A percentile compares a stretch with the other conserved stretches of the same genome.
Conservation (phyloP, 306 rosid genomes). For the Rosa lucieae region DNA sequence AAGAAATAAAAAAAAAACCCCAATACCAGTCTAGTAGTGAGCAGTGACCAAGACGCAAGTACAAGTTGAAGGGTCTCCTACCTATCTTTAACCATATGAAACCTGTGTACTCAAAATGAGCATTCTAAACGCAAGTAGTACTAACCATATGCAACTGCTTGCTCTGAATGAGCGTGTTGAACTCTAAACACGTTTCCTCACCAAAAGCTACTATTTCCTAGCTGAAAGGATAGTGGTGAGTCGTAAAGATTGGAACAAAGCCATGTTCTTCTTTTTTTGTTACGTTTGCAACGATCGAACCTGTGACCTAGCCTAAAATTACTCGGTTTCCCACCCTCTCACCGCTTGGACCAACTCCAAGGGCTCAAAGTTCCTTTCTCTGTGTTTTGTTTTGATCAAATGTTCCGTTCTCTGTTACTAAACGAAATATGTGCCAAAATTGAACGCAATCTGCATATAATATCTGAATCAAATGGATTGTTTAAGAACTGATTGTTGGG, state of each 20-base stretch:
- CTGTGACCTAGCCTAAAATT: too few relatives aligned
- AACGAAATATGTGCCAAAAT: not conserved
- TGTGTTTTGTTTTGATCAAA: not conserved
- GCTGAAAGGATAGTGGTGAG: not conserved
- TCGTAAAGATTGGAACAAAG: not conserved
- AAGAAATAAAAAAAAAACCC: not conserved
- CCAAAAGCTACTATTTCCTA: not conserved
- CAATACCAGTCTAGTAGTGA: not conserved
- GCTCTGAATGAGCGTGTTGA: not conserved
- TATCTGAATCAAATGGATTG: not conserved
- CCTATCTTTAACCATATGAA: not conserved
- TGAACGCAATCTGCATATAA: not conserved
- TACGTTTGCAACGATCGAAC: not conserved
- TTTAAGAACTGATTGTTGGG: not conserved
- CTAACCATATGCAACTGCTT: not conserved
- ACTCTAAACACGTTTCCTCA: not conserved
- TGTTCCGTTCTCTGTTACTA: not conserved
- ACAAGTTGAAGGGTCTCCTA: not conserved
- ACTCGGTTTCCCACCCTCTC: not conserved
- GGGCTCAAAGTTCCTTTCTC: not conserved
- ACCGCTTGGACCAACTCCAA: not conserved
- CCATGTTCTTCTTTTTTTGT: not conserved
- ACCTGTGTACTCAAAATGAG: not conserved
- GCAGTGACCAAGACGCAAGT: not conserved
- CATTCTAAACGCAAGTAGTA: not conserved